Conservation (phyloP, 2,329 filamentous ascomycete genomes). For the Diaporthe sp. region DNA sequence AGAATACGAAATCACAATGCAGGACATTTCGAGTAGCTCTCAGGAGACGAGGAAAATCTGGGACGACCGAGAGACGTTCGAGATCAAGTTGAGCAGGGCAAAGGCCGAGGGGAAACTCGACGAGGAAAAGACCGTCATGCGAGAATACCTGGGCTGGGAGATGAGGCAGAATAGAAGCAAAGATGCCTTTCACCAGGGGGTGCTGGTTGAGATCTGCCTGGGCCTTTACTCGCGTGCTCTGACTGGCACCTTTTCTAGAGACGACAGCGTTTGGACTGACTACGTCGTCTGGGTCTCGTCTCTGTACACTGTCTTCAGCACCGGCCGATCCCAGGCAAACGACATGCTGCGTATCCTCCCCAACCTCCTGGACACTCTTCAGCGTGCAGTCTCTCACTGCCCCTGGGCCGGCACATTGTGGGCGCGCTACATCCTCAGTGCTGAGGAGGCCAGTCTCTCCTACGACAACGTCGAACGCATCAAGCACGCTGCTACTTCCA, state of each 20-base stretch:
- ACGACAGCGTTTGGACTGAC: slow-evolving; percentile 84
- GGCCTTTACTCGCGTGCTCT: slow-evolving; percentile 85
- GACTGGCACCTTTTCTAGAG: slow-evolving; percentile 74
- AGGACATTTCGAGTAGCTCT: slow-evolving; percentile 71
- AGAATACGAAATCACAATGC: slow-evolving; percentile 82
- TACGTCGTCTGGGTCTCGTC: slow-evolving; percentile 80
- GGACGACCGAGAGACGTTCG: slow-evolving; percentile 72
- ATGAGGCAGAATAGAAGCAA: slow-evolving; percentile 66
- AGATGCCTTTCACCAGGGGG: slow-evolving; percentile 57
- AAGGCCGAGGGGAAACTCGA: slow-evolving; percentile 65
- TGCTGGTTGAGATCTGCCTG: slow-evolving; percentile 63
- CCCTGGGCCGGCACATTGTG: slow-evolving; percentile 93
- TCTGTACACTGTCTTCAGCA: slow-evolving; percentile 48
- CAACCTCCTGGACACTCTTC: slow-evolving; percentile 75
- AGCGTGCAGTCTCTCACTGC: slow-evolving; percentile 88
- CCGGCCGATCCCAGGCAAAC: slow-evolving; percentile 51
- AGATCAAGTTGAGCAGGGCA: slow-evolving; percentile 72
- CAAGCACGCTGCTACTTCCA: slow-evolving; percentile 91
- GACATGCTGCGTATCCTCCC: slow-evolving; percentile 51
- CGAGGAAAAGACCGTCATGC: slow-evolving; percentile 62
- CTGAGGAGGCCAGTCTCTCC: slow-evolving; percentile 79
- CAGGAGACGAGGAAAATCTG: slow-evolving; percentile 73
- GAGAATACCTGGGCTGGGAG: slow-evolving; percentile 89
- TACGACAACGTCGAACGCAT: slow-evolving; percentile 88
- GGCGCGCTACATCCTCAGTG: slow-evolving; percentile 87